Evolutionary conservation across 441 rosid genomes (phyloP).

Genomic region (Kokia cookei): DNA sequence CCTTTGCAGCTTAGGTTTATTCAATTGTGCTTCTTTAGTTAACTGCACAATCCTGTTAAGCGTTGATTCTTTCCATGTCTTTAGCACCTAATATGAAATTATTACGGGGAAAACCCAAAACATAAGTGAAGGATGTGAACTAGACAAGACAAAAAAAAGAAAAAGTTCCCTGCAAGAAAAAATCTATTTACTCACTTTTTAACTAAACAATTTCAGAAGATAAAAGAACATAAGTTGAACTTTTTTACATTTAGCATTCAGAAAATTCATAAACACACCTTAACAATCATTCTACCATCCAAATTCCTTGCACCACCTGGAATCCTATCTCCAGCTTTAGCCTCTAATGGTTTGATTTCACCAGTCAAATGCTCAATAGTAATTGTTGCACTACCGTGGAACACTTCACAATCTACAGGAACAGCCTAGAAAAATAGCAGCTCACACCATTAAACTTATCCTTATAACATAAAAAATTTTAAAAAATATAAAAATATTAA

Average conservation of each 20-base stretch:
- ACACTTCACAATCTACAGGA: constrained; percentile 93
- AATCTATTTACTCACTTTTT: neutral
- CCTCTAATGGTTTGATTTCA: constrained; percentile 88
- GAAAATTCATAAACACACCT: constrained; percentile 41
- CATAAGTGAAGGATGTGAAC: neutral
- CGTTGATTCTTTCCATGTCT: constrained; percentile 90
- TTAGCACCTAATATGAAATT: constrained; percentile 51
- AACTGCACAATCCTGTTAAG: constrained; percentile 82
- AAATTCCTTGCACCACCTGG: constrained; percentile 98
- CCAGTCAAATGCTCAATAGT: constrained; percentile 96
- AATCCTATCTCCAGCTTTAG: constrained; percentile 78
- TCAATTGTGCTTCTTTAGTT: constrained; percentile 91
- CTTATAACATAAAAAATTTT: neutral
- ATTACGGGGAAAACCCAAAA: constrained; percentile 2
- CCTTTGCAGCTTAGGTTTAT: constrained; percentile 88
- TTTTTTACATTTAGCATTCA: constrained; percentile 6
- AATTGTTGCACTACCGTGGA: constrained; percentile 84
- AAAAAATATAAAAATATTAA: neutral
- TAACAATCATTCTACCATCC: constrained; percentile 94
- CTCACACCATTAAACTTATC: constrained; percentile 7
- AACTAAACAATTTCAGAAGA: neutral
- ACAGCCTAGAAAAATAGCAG: constrained; percentile 56
- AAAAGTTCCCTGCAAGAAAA: neutral
- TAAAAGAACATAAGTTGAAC: constrained; percentile 7
- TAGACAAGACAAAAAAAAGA: neutral